These are phyloP conservation scores for Kodamaea hsintzibuensis DNA, from an alignment of 805 yeast species.

Conservation along the genomic window DNA sequence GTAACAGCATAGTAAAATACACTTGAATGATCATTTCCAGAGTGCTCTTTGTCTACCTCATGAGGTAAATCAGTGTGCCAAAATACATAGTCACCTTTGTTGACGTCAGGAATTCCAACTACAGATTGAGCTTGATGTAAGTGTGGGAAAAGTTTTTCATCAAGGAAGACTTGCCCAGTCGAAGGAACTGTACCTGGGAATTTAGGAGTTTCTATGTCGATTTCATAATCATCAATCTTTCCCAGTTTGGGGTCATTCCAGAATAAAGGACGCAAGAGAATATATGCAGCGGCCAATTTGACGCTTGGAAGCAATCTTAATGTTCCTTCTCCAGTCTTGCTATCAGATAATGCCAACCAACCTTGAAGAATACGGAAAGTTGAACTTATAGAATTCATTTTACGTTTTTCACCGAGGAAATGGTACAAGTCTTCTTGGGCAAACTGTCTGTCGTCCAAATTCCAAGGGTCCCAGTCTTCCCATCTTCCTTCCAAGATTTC, in stretches of 20 bases:
- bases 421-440: conserved; percentile 36
- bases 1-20: conserved; percentile 40
- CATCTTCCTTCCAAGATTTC: conserved; percentile 40
- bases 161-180: conserved; percentile 32
- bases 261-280: conserved; percentile 42
- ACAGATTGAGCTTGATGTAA: conserved; percentile 29
- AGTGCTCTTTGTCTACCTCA: conserved; percentile 39
- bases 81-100: conserved; percentile 43
- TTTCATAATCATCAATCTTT: conserved; percentile 22
- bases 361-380: conserved; percentile 46
- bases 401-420: conserved; percentile 7
- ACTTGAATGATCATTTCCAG: conserved; percentile 34
- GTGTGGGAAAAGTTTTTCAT: conserved; percentile 33
- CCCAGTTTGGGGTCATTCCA: conserved; percentile 14
- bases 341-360: conserved; percentile 41
- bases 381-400: conserved; percentile 21
- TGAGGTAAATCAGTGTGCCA: conserved; percentile 49
- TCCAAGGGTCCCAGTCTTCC: conserved; percentile 45
- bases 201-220: conserved; percentile 29
- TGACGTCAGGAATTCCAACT: conserved; percentile 36
- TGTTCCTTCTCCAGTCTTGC: conserved; percentile 40
- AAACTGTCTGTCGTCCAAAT: conserved; percentile 31
- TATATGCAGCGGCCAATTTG: conserved; percentile 38
- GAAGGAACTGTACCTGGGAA: conserved; percentile 44
- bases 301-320: conserved; percentile 37